Base-by-base conservation (phyloP, 2,329 filamentous ascomycete genomes). In the Boeremia exigua region DNA sequence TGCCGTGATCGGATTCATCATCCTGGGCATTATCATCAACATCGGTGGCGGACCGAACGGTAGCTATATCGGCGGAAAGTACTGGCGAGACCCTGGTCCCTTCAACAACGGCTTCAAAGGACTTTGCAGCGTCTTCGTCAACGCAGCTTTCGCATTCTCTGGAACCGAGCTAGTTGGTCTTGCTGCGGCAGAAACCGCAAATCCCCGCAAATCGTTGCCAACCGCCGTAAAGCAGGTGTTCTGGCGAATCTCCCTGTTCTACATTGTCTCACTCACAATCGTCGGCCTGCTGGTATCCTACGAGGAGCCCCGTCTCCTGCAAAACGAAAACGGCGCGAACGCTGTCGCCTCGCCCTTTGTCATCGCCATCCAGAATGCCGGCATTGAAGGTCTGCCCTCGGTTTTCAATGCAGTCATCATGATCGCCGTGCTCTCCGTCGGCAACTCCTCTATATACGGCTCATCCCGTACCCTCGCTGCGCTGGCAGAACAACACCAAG, bases 371-470 rank as follows among this genome's bases (percentile, higher is more conserved):
- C 81, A 89, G 63, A 89, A 92, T 60, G 92, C 92, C 1, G 89
- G 91, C 8, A 96, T 97, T 66, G 78, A 85, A 37, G 88, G 89
- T 2, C 84, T 97, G 2, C 91, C 92, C 2, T 93, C 90, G 0
- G 84, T 97, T 49, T 96, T 97, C 89, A 97, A 98, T 75, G 87
- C 86, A n/a, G 92, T 97, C 58, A 96, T 97, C 73, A 86, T 97
- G 70, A 86, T 96, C 59, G 89, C 93, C 17, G 92, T 96, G 19
- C 80, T 97, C 19, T 96, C 91, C 0, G 93, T 97, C 56, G 92
- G 92, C 54, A 97, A 96, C 76, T 94, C 91, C 6, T 88, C 92
- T 58, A 88, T 97, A 56, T 98, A 96, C 68, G 94, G 92, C 32
- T 94, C 91, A 23, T 96, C 91, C 1, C 88, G 94, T 66, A 97